phyloP scores from a whole-genome alignment of 495 filamentous ascomycete genomes.

The Penicillium arizonense region DNA sequence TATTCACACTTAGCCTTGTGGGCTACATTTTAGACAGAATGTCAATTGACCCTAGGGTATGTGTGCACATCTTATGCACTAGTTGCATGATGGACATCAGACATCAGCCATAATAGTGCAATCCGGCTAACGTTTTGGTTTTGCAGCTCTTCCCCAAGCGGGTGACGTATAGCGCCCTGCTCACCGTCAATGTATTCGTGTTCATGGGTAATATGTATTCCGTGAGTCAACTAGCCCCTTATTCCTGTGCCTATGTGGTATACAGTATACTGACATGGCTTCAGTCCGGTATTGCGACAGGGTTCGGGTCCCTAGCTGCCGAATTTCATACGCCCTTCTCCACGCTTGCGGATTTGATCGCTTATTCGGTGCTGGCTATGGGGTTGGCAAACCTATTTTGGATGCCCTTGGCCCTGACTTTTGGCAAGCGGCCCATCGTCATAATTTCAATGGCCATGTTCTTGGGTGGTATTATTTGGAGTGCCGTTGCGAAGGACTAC shows the following conservation, averaged over 20 bases:
- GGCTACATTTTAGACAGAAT: neutral
- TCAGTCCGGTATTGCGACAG: constrained; percentile 32
- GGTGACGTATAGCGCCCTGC: constrained; percentile 32
- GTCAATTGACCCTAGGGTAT: neutral
- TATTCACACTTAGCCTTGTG: too few species aligned
- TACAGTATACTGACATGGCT: neutral
- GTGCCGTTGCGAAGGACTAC: constrained; percentile 26
- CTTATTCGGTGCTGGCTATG: constrained; percentile 36
- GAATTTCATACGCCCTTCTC: constrained; percentile 27
- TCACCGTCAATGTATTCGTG: constrained; percentile 36
- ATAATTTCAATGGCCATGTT: constrained; percentile 41
- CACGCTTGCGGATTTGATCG: constrained; percentile 26
- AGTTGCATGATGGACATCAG: neutral
- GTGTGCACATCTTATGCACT: neutral
- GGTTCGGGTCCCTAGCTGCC: constrained; percentile 31
- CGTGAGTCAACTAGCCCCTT: constrained; percentile 8
- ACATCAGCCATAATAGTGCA: neutral
- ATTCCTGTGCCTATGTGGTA: neutral
- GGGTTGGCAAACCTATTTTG: constrained; percentile 44
- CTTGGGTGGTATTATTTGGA: constrained; percentile 36
- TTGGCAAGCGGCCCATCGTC: constrained; percentile 45
- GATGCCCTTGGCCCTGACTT: constrained; percentile 49
- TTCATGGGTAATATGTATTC: constrained; percentile 43
- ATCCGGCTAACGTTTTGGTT: constrained; percentile 1
- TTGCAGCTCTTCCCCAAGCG: constrained; percentile 23